Evolutionary conservation across 208 protist genomes (phyloP).

Genomic region (Trypanosoma platydactyli): DNA sequence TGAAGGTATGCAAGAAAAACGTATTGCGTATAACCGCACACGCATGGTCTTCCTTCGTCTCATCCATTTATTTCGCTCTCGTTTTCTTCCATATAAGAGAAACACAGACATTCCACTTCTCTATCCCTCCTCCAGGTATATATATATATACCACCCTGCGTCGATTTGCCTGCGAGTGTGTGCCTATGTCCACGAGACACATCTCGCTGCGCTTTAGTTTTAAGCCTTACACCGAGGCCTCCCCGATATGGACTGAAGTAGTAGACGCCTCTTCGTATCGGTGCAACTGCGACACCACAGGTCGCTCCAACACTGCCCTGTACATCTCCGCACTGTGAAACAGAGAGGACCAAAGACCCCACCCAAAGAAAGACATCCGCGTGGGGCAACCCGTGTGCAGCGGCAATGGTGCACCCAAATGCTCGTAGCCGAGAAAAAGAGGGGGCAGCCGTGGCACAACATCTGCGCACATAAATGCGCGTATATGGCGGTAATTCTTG

Average conservation of each 20-base stretch:
- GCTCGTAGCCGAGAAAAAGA: slow-evolving; percentile 45
- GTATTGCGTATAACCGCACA: too few relatives aligned
- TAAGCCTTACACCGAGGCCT: background rate
- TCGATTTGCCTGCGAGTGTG: background rate
- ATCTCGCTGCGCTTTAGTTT: background rate
- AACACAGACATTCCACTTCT: too few relatives aligned
- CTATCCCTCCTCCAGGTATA: too few relatives aligned
- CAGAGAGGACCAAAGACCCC: slow-evolving; percentile 54
- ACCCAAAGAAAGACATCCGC: slow-evolving; percentile 46
- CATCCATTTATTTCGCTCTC: too few relatives aligned
- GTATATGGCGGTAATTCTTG: slow-evolving; percentile 57
- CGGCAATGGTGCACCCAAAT: slow-evolving; percentile 51
- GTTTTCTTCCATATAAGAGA: too few relatives aligned
- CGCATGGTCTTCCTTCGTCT: too few relatives aligned
- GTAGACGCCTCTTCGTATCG: slow-evolving; percentile 25
- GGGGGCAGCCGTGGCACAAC: slow-evolving; percentile 55
- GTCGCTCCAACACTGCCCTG: slow-evolving; percentile 42
- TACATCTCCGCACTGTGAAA: slow-evolving; percentile 70
- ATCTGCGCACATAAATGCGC: slow-evolving; percentile 54
- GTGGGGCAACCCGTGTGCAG: slow-evolving; percentile 60
- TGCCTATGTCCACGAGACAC: background rate
- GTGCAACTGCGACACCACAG: slow-evolving; percentile 55
- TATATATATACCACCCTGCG: slow-evolving; percentile 1
- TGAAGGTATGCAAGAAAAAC: too few relatives aligned
- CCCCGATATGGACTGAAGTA: background rate